These are phyloP conservation scores for Scutellaria minor DNA, from an alignment of 257 asterid species.

Conservation along the genomic window DNA sequence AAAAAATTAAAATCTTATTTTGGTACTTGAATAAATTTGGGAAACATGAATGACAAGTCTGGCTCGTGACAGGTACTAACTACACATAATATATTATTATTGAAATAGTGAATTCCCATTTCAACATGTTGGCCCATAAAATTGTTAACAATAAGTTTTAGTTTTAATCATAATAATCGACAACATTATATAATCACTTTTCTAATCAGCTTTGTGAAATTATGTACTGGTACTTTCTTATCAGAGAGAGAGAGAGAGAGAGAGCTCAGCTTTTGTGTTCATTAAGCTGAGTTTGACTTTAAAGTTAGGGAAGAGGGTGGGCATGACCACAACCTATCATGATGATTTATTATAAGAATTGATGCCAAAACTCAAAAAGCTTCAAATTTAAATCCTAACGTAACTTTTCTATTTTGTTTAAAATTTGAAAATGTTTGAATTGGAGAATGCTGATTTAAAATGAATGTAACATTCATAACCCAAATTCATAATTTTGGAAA, in stretches of 20 bases:
- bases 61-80: no score
- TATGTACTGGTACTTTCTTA: no score
- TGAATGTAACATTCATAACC: no score
- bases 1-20: no score
- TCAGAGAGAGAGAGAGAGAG: no score
- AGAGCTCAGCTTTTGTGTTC: slow-evolving; percentile 40
- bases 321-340: slow-evolving; percentile 41
- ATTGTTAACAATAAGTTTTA: not conserved
- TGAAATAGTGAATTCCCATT: not conserved
- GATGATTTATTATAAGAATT: slow-evolving; percentile 1
- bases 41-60: not conserved
- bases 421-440: not conserved
- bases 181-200: not conserved
- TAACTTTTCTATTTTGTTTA: not conserved
- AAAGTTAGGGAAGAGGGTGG: slow-evolving; percentile 35
- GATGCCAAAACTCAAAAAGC: slow-evolving; percentile 22
- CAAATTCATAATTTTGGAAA: no score
- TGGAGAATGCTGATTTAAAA: not conserved
- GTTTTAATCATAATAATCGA: slow-evolving; percentile 13
- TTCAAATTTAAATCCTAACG: slow-evolving; percentile 35
- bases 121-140: slow-evolving; percentile 22
- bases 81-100: not conserved
- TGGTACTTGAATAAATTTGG: no score
- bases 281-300: slow-evolving; percentile 34
- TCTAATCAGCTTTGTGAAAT: not conserved